These are phyloP conservation scores for Xanthoceras sorbifolium DNA, from an alignment of 345 rosid genomes.

Conservation along the genomic window DNA sequence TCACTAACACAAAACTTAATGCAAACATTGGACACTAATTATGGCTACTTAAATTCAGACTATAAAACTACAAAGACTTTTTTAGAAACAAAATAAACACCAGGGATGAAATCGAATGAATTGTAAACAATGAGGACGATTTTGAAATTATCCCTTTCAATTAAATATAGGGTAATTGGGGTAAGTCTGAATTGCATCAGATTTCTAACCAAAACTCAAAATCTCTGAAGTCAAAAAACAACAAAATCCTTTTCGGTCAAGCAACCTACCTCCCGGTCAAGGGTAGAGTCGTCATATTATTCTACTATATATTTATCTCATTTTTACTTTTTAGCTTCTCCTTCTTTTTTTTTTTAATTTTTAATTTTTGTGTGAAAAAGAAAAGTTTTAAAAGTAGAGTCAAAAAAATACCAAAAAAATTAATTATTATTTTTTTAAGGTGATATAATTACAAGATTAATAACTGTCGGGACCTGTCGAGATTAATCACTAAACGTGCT, in stretches of 20 bases:
- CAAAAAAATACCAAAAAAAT: not conserved
- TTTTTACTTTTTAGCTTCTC: too few relatives aligned
- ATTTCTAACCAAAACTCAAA: not conserved
- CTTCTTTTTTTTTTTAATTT: not conserved
- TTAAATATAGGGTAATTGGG: not conserved
- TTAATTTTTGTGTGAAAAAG: not conserved
- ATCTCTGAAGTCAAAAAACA: slow-evolving; percentile 13
- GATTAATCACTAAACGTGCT: too few relatives aligned
- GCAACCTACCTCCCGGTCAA: slow-evolving; percentile 16
- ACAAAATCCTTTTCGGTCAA: slow-evolving; percentile 22
- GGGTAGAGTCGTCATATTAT: slow-evolving; percentile 5
- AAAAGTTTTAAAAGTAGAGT: not conserved
- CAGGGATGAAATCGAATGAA: not conserved
- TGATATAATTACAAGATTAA: too few relatives aligned
- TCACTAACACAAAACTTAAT: too few relatives aligned
- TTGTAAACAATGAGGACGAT: too few relatives aligned
- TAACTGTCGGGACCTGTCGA: too few relatives aligned
- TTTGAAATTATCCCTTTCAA: not conserved
- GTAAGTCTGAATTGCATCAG: not conserved
- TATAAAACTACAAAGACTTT: not conserved
- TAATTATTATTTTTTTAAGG: too few relatives aligned
- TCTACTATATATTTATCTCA: not conserved
- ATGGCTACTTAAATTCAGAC: too few relatives aligned
- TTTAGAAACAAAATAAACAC: not conserved
- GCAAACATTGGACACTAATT: not conserved